Percentiles rank a stretch among this genome's conserved stretches.
These are phyloP conservation scores for Stephania cephalantha DNA, from an alignment of 164 flowering plant species.

Conservation along the genomic window DNA sequence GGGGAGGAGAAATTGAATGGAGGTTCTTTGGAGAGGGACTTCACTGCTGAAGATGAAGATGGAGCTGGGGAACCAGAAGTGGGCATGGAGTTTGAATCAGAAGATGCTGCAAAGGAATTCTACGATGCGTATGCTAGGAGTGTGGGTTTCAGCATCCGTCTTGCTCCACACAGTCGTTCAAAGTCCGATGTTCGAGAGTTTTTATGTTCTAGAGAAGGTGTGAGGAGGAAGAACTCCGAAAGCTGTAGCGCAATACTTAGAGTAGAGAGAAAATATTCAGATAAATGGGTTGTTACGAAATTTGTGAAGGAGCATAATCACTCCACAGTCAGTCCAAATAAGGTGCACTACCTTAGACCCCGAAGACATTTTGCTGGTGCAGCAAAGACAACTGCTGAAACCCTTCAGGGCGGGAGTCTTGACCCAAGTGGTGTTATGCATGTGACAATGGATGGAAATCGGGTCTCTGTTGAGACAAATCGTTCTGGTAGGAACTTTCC, in stretches of 20 bases:
- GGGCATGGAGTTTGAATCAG: constrained; percentile 77
- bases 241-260: constrained; percentile 64
- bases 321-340: constrained; percentile 42
- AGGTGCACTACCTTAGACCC: constrained; percentile 53
- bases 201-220: constrained; percentile 55
- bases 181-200: constrained; percentile 45
- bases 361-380: constrained; percentile 62
- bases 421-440: constrained; percentile 51
- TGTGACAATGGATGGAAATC: constrained; percentile 53
- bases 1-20: constrained; percentile 30
- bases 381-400: constrained; percentile 35
- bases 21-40: constrained; percentile 13
- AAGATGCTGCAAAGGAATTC: constrained; percentile 50
- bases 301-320: constrained; percentile 77
- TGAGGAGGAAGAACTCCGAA: constrained; percentile 39
- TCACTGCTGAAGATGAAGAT: constrained; percentile 29
- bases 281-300: constrained; percentile 60
- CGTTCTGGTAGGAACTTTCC: constrained; percentile 26
- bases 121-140: constrained; percentile 65
- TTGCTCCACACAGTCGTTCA: constrained; percentile 35
- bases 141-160: constrained; percentile 52
- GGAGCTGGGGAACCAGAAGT: constrained; percentile 46
- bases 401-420: constrained; percentile 26
- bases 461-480: constrained; percentile 30
- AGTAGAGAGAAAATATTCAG: constrained; percentile 41